These are phyloP conservation scores for Pythium biforme DNA, from an alignment of 352 stramenopile species.

Conservation along the genomic window DNA sequence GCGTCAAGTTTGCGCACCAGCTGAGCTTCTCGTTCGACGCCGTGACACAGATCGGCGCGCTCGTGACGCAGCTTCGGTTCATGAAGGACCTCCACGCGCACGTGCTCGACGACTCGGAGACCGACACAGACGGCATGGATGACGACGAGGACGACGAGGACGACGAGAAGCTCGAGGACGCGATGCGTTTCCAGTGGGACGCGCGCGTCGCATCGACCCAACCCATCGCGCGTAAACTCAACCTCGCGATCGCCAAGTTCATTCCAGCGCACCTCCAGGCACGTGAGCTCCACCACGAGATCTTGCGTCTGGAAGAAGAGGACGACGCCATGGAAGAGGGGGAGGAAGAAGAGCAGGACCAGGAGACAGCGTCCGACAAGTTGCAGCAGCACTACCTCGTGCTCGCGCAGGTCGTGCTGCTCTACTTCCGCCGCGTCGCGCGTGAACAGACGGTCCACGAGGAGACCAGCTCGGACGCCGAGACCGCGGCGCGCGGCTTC, in stretches of 20 bases:
- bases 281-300: conserved; percentile 71
- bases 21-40: conserved; percentile 60
- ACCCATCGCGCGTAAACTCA: conserved; percentile 49
- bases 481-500: conserved; percentile 34
- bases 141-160: conserved; percentile 64
- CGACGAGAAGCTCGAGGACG: conserved; percentile 42
- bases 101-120: conserved; percentile 70
- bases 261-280: conserved; percentile 63
- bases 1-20: conserved; percentile 63
- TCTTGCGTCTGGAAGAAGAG: conserved; percentile 54
- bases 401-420: conserved; percentile 70
- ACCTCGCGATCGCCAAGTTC: conserved; percentile 65
- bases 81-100: conserved; percentile 60
- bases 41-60: conserved; percentile 50
- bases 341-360: conserved; percentile 34
- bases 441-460: conserved; percentile 63
- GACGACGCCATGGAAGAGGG: conserved; percentile 28
- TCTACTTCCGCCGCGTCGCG: conserved; percentile 83
- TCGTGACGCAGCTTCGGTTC: conserved; percentile 63
- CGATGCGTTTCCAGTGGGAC: conserved; percentile 41
- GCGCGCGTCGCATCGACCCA: conserved; percentile 35
- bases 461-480: conserved; percentile 24
- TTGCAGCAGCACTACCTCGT: conserved; percentile 82
- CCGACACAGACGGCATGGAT: conserved; percentile 64
- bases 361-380: conserved; percentile 28